Conservation (phyloP, 495 filamentous ascomycete species). For the Xylaria cubensis region DNA sequence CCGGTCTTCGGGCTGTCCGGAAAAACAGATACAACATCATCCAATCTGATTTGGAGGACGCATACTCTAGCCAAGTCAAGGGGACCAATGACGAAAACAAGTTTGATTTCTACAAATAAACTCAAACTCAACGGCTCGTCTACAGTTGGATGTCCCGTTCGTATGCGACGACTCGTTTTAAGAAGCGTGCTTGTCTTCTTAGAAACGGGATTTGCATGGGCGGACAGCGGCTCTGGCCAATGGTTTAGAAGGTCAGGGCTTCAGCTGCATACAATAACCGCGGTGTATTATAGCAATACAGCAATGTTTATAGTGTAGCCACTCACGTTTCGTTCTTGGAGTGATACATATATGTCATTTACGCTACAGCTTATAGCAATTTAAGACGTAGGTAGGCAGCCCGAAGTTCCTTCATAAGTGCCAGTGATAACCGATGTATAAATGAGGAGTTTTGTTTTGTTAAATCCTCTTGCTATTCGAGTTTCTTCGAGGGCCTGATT, state of each 20-base stretch:
- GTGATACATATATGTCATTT: not conserved
- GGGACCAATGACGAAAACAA: slow-evolving; percentile 79
- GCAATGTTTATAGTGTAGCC: slow-evolving; percentile 2
- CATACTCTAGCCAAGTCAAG: slow-evolving; percentile 95
- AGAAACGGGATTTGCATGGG: not conserved
- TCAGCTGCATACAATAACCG: not conserved
- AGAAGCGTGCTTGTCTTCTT: not conserved
- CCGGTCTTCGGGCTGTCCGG: slow-evolving; percentile 89
- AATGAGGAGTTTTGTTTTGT: not conserved
- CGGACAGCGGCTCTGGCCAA: not conserved
- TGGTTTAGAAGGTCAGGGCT: slow-evolving; percentile 2
- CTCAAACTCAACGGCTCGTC: not conserved
- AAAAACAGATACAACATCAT: slow-evolving; percentile 99
- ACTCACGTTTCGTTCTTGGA: not conserved
- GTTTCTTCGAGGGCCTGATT: not conserved
- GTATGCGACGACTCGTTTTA: not conserved
- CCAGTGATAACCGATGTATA: not conserved
- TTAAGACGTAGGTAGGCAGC: not conserved
- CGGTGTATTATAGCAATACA: slow-evolving; percentile 24
- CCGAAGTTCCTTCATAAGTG: too few species aligned
- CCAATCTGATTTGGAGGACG: slow-evolving; percentile 92
- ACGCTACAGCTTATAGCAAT: not conserved
- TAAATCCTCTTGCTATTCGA: not conserved
- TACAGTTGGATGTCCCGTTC: not conserved
- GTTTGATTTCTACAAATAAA: slow-evolving; percentile 72